phyloP scores from a whole-genome alignment of 1,284 basidiomycete species.

The Ustilago curta region DNA sequence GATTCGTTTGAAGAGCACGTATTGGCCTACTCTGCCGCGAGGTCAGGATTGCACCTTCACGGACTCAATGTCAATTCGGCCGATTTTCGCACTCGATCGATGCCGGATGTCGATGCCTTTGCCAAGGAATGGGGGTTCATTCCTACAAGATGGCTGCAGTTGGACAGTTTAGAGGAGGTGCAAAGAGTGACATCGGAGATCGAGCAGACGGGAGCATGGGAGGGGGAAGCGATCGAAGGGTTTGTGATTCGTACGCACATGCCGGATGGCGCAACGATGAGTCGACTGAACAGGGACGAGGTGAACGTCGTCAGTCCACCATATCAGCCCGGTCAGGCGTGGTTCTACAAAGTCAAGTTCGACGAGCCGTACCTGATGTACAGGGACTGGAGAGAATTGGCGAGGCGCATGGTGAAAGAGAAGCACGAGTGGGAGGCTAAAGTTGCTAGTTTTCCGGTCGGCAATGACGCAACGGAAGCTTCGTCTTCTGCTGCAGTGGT shows the following conservation, averaged over 20 bases:
- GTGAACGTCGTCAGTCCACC: conserved; percentile 51
- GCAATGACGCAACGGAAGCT: neutral
- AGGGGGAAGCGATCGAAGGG: conserved; percentile 89
- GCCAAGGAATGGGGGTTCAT: conserved; percentile 93
- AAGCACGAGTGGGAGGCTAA: conserved; percentile 51
- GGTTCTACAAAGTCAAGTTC: conserved; percentile 99
- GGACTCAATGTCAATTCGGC: conserved; percentile 80
- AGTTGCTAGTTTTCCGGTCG: neutral
- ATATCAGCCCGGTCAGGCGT: conserved; percentile 77
- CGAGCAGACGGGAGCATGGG: conserved; percentile 79
- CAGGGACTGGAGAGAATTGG: conserved; percentile 95
- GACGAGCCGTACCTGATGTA: conserved; percentile 99
- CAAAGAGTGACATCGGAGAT: conserved; percentile 79
- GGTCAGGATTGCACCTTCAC: conserved; percentile 92
- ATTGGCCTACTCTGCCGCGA: conserved; percentile 81
- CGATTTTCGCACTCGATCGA: conserved; percentile 76
- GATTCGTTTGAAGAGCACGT: conserved; percentile 99
- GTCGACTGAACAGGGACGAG: conserved; percentile 40
- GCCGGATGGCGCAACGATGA: conserved; percentile 66
- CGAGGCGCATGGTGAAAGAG: conserved; percentile 73
- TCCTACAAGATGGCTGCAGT: conserved; percentile 76
- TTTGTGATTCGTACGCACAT: conserved; percentile 81
- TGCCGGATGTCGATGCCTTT: conserved; percentile 77
- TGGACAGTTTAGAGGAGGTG: conserved; percentile 79
- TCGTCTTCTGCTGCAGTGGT: neutral